phyloP scores from a whole-genome alignment of 495 filamentous ascomycete genomes.

The Pyronema omphalodes region DNA sequence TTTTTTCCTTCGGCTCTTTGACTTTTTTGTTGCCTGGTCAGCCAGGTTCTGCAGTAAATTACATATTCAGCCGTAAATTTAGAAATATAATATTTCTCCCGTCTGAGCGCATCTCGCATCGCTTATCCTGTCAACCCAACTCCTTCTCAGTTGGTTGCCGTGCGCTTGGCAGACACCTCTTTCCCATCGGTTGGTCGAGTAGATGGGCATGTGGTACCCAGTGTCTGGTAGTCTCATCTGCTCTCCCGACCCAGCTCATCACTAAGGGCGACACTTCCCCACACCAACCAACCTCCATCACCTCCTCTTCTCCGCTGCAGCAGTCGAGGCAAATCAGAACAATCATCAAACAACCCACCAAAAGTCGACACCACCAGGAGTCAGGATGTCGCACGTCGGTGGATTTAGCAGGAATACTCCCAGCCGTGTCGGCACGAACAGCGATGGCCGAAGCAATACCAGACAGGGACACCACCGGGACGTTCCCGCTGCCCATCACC shows the following conservation, averaged over 20 bases:
- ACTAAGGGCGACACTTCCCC: neutral
- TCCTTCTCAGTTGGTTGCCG: neutral
- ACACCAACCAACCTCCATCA: neutral
- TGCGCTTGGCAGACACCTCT: neutral
- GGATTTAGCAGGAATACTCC: neutral
- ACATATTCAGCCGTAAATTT: neutral
- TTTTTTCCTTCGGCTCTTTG: too few relatives aligned
- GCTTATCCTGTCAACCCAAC: neutral
- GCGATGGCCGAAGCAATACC: slow-evolving; percentile 9
- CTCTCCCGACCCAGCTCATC: neutral
- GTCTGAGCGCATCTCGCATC: too few relatives aligned
- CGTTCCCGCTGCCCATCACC: slow-evolving; percentile 4
- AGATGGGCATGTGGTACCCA: too few relatives aligned
- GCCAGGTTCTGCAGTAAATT: too few relatives aligned
- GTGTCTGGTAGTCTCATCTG: neutral
- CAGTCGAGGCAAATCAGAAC: neutral
- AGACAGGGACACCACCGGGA: slow-evolving; percentile 11
- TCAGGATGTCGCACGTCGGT: neutral
- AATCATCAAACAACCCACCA: neutral
- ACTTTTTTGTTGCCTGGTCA: too few relatives aligned
- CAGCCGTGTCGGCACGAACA: slow-evolving; percentile 7
- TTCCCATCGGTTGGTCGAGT: neutral
- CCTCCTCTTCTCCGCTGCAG: neutral
- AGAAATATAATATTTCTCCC: neutral
- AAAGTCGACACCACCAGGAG: neutral